Conservation (phyloP, 1,284 basidiomycete genomes). For the Chalciporus sp. region DNA sequence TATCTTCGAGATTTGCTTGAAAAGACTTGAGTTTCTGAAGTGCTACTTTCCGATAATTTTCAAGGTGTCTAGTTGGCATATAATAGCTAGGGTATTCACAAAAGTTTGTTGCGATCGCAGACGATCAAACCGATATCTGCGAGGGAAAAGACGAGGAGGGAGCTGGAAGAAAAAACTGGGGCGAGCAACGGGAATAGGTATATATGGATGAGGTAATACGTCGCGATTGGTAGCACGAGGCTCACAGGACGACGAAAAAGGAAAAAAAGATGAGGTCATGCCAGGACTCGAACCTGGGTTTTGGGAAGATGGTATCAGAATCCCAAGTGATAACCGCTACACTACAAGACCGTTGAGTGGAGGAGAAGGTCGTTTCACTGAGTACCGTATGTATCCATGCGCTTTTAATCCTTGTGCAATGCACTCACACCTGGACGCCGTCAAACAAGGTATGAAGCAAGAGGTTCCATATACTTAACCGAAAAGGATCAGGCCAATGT, state of each 20-base stretch:
- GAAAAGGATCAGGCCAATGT: no score
- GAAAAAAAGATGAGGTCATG: background rate
- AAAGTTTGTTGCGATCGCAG: conserved; percentile 24
- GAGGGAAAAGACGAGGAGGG: conserved; percentile 8
- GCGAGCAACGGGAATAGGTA: background rate
- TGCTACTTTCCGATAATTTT: conserved; percentile 19
- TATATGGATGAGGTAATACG: background rate
- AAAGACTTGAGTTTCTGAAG: conserved; percentile 3
- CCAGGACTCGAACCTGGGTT: conserved; percentile 2
- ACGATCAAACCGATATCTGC: conserved; percentile 21
- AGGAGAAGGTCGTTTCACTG: no score
- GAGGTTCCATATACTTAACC: no score
- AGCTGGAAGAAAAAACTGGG: background rate
- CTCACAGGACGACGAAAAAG: background rate
- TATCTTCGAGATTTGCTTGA: background rate
- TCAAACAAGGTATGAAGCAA: no score
- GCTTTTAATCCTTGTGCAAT: no score
- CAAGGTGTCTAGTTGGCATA: conserved; percentile 33
- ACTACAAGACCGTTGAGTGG: conserved; percentile 39
- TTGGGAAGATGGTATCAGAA: conserved; percentile 41
- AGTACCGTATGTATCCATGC: no score
- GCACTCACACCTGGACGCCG: no score
- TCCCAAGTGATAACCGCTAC: conserved; percentile 64
- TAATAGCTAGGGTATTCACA: conserved; percentile 15
- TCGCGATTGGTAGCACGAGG: background rate